phyloP scores from a whole-genome alignment of 306 rosid genomes.

The Vigna unguiculata region DNA sequence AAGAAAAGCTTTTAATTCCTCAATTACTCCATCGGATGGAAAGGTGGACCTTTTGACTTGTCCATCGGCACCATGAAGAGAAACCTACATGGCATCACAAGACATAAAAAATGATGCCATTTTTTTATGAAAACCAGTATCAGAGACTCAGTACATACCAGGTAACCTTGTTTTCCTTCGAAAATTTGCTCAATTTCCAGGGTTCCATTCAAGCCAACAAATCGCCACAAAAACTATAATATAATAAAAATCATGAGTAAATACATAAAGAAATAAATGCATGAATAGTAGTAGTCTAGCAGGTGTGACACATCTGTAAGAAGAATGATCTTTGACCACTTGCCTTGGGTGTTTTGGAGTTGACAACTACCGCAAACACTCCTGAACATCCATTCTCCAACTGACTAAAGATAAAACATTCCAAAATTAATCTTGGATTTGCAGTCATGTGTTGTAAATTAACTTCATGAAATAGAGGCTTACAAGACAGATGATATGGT shows the following conservation, averaged over 20 bases:
- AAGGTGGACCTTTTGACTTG: slow-evolving; percentile 66
- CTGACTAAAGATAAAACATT: slow-evolving; percentile 70
- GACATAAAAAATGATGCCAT: background rate
- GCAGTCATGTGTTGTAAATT: slow-evolving; percentile 37
- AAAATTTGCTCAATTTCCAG: slow-evolving; percentile 90
- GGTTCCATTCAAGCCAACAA: slow-evolving; percentile 87
- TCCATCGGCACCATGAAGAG: slow-evolving; percentile 66
- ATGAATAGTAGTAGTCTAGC: slow-evolving; percentile 30
- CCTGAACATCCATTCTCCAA: slow-evolving; percentile 95
- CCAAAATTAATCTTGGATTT: slow-evolving; percentile 35
- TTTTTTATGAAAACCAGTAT: slow-evolving; percentile 20
- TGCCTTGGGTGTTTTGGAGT: slow-evolving; percentile 90
- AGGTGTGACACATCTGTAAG: slow-evolving; percentile 13
- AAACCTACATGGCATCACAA: slow-evolving; percentile 57
- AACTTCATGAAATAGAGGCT: slow-evolving; percentile 49
- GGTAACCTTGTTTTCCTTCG: slow-evolving; percentile 80
- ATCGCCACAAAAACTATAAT: slow-evolving; percentile 81
- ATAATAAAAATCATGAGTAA: slow-evolving; percentile 35
- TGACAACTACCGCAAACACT: slow-evolving; percentile 85
- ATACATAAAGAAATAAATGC: slow-evolving; percentile 23
- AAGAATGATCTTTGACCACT: slow-evolving; percentile 53
- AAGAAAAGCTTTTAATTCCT: slow-evolving; percentile 78
- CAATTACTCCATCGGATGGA: slow-evolving; percentile 88
- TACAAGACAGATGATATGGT: slow-evolving; percentile 85
- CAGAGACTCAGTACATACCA: slow-evolving; percentile 53